A percentile compares a stretch with the other conserved stretches of the same genome.
Evolutionary conservation across 768 basidiomycete genomes (phyloP).

Genomic region (Mycena haematopus): DNA sequence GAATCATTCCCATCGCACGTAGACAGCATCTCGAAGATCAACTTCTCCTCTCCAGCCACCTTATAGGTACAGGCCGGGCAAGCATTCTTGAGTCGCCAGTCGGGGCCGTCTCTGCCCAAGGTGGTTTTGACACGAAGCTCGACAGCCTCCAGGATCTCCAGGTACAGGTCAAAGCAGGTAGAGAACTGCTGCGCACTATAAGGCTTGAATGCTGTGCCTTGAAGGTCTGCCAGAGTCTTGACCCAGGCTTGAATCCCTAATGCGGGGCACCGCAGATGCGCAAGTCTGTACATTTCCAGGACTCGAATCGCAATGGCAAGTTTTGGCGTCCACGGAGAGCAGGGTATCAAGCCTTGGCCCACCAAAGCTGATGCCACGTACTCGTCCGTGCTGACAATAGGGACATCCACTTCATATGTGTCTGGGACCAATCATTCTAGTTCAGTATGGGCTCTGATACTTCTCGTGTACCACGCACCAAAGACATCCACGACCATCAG

Average conservation of each 20-base stretch:
- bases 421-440: neutral
- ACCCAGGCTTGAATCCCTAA: neutral
- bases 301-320: neutral
- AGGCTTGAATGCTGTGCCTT: neutral
- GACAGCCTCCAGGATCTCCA: neutral
- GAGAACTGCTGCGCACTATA: neutral
- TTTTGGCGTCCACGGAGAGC: neutral
- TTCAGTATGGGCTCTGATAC: too few species aligned
- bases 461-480: too few species aligned
- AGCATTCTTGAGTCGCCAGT: slow-evolving; percentile 34
- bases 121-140: neutral
- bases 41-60: slow-evolving; percentile 27
- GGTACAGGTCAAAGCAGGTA: neutral
- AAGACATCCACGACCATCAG: too few species aligned
- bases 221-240: neutral
- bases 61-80: slow-evolving; percentile 37
- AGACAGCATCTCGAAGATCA: slow-evolving; percentile 25
- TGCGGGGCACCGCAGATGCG: neutral
- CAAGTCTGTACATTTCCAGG: neutral
- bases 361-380: neutral
- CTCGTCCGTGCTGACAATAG: neutral
- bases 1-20: slow-evolving; percentile 1
- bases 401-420: neutral
- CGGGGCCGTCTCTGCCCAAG: slow-evolving; percentile 26
- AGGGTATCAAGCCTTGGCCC: neutral